Base-by-base conservation (phyloP, 2,329 filamentous ascomycete genomes). In the Rutstroemia sydowiana region DNA sequence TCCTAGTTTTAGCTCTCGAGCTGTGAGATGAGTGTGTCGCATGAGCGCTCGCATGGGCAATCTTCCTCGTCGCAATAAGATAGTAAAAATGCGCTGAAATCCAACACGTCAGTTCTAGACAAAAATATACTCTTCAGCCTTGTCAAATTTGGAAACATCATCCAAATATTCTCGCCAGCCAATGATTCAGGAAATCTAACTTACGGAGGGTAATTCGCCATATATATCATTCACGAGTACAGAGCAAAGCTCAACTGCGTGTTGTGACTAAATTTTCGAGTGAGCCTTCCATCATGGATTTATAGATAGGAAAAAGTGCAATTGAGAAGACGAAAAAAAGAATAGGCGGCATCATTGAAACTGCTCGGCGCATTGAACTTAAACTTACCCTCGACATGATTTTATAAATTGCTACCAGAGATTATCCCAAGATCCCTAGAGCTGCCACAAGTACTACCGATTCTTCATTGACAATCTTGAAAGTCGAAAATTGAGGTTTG, bases 141-240 rank as follows among this genome's bases (percentile, higher is more conserved):
- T 34, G 50, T 45, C 51, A 52, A 57, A 49, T 49, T 43, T 6
- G 30, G 9, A 30, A 50, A 39, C 37, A 45, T 40, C 41, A 18
- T 42, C 13, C 13, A 9, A 44, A 31, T 37, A 37, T 20, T 52
- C 26, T 26, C 28, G 10, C 7, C 18, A 26, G 2, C 5, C 11
- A 44, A 30, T 23, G 31, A 30, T 26, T 28, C 13, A 39, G 13
- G 44, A 30, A 36, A 46, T 52, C 42, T 26, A 42, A 74, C 85
- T 65, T 86, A 96, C 92, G 67, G 89, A 88, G 57, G 90, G 89
- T 54, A 97, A 82, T 72, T 95, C 88, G 66, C 93, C 93, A 69
- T 93, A 92, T 54, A 88, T 78, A 68, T 96, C 90, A 66, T 90
- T 84, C 58, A 97, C 85, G 57, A 96, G 79, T 67, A 95, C 82